phyloP scores from a whole-genome alignment of 2,329 filamentous ascomycete species.

The Fusarium oligoseptatum region DNA sequence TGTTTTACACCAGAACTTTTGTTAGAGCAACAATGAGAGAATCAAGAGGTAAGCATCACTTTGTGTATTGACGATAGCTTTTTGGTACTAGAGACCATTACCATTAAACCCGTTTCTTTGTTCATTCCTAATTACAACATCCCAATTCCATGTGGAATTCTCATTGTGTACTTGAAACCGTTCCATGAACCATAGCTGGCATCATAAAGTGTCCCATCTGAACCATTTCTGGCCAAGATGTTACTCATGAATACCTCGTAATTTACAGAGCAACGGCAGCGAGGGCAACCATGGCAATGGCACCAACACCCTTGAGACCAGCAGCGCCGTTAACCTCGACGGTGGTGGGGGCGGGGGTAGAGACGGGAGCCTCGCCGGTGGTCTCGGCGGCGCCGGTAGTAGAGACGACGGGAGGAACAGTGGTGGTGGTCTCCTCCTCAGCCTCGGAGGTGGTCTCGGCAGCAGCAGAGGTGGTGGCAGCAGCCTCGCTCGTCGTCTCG shows the following conservation, averaged over 20 bases:
- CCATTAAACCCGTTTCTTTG: slow-evolving; percentile 33
- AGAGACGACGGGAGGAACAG: slow-evolving; percentile 21
- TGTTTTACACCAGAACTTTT: not conserved
- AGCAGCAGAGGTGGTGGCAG: slow-evolving; percentile 13
- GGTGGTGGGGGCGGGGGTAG: slow-evolving; percentile 29
- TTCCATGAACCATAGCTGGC: not conserved
- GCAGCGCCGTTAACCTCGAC: slow-evolving; percentile 49
- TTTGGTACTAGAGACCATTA: slow-evolving; percentile 36
- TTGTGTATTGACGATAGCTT: slow-evolving; percentile 30
- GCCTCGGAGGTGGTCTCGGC: slow-evolving; percentile 21
- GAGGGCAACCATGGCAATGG: slow-evolving; percentile 50
- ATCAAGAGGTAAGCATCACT: slow-evolving; percentile 20
- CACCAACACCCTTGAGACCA: slow-evolving; percentile 49
- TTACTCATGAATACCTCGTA: not conserved
- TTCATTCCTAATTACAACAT: slow-evolving; percentile 19
- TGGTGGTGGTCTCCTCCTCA: slow-evolving; percentile 25
- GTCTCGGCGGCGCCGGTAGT: slow-evolving; percentile 15
- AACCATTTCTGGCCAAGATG: not conserved
- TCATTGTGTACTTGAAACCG: not conserved
- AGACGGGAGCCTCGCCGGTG: slow-evolving; percentile 2
- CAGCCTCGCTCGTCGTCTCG: slow-evolving; percentile 11
- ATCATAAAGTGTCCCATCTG: not conserved
- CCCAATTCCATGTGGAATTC: slow-evolving; percentile 12
- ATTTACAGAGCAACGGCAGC: slow-evolving; percentile 56
- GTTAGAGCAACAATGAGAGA: not conserved